Evolutionary conservation across 352 stramenopile species (phyloP).

Genomic region (Pythium chondricola): DNA sequence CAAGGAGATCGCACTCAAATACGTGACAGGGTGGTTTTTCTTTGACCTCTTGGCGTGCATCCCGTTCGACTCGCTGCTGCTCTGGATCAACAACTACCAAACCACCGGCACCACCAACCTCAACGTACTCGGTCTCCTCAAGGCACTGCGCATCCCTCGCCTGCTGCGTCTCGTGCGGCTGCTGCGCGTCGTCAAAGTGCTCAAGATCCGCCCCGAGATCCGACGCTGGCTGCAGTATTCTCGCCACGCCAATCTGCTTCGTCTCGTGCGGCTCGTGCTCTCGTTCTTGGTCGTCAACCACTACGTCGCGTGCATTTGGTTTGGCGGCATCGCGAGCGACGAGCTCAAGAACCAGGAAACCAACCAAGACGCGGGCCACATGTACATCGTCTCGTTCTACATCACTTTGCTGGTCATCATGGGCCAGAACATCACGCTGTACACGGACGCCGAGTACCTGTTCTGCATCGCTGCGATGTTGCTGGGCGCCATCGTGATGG

Average conservation of each 20-base stretch:
- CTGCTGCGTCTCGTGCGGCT: conserved; percentile 64
- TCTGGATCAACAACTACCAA: conserved; percentile 39
- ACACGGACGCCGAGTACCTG: conserved; percentile 62
- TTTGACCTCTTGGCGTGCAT: conserved; percentile 74
- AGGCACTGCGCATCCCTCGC: conserved; percentile 57
- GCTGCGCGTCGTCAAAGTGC: conserved; percentile 60
- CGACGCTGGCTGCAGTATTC: conserved; percentile 81
- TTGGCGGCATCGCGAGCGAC: conserved; percentile 48
- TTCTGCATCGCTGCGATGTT: conserved; percentile 72
- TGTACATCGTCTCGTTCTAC: conserved; percentile 70
- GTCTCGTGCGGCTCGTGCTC: conserved; percentile 57
- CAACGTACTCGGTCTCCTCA: conserved; percentile 61
- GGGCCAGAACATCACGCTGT: conserved; percentile 68
- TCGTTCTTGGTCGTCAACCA: conserved; percentile 74
- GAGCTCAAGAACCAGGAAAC: conserved; percentile 31
- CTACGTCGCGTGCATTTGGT: conserved; percentile 78
- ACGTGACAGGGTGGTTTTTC: conserved; percentile 68
- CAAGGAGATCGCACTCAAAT: conserved; percentile 40
- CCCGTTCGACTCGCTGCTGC: conserved; percentile 57
- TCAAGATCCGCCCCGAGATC: conserved; percentile 65
- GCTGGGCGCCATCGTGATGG: conserved; percentile 71
- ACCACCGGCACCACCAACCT: conserved; percentile 30
- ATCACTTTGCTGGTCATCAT: conserved; percentile 66
- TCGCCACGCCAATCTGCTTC: conserved; percentile 66
- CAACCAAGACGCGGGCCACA: conserved; percentile 24